These are phyloP conservation scores for Phialocephala sp. DNA, from an alignment of 2,329 filamentous ascomycete genomes.

Conservation along the genomic window DNA sequence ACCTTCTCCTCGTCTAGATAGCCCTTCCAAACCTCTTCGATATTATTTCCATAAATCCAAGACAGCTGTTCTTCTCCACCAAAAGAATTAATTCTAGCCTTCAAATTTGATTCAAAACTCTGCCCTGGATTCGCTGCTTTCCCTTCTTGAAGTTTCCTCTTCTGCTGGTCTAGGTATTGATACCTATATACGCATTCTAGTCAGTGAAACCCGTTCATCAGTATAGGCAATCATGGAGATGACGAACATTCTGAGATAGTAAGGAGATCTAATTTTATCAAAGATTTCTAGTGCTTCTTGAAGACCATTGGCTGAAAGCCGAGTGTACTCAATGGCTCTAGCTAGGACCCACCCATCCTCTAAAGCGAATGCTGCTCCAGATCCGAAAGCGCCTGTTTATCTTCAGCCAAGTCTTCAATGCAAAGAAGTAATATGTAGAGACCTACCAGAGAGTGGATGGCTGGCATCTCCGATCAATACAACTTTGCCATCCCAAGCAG, in stretches of 20 bases:
- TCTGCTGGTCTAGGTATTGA: slow-evolving; percentile 41
- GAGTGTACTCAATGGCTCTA: slow-evolving; percentile 42
- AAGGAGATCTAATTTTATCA: slow-evolving; percentile 47
- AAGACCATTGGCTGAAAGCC: slow-evolving; percentile 29
- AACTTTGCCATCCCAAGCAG: slow-evolving; percentile 49
- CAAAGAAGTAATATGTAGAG: not conserved
- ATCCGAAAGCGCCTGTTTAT: slow-evolving; percentile 48
- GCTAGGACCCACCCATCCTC: slow-evolving; percentile 53
- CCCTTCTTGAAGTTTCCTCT: slow-evolving; percentile 25
- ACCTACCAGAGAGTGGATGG: slow-evolving; percentile 55
- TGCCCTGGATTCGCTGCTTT: slow-evolving; percentile 34
- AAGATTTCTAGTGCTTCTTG: slow-evolving; percentile 46
- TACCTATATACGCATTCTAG: slow-evolving; percentile 36
- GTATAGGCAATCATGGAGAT: not conserved
- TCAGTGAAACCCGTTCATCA: not conserved
- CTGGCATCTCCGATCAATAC: slow-evolving; percentile 61
- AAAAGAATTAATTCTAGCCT: slow-evolving; percentile 42
- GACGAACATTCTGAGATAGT: slow-evolving; percentile 48
- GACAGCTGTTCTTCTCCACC: slow-evolving; percentile 43
- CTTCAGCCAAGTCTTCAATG: not conserved
- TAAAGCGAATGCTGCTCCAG: slow-evolving; percentile 52
- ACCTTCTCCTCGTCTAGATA: no score
- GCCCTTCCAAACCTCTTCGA: slow-evolving; percentile 45
- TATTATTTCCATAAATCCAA: slow-evolving; percentile 52
- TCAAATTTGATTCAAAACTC: slow-evolving; percentile 41